Base-by-base conservation (phyloP, 2,329 filamentous ascomycete genomes). In the Pseudocercospora crystallina region DNA sequence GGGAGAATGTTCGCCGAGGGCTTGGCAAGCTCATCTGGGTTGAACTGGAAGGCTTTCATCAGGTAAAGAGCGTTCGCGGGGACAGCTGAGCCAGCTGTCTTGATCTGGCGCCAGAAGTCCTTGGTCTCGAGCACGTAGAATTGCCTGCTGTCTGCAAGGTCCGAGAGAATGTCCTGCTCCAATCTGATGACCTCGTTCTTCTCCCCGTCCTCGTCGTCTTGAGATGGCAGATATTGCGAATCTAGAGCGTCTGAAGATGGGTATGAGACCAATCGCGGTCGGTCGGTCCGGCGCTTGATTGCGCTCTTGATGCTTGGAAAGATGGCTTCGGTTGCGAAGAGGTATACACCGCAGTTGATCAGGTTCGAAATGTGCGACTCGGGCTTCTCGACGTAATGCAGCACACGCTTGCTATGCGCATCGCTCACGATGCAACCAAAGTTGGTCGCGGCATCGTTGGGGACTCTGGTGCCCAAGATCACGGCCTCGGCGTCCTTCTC, bases 21-120 rank as follows among this genome's bases (percentile, higher is more conserved):
- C 58, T 84, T 76, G 10, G 89, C 85, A 45, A 97, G 85, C 76
- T 96, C 92, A 46, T 84, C 79, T 34, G 89, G 90, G 61, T 84
- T 84, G 38, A 79, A 81, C 74, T 97, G 92, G 78, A 87, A 87
- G 14, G 94, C 92, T 77, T 96, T 90, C 70, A 95, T 90, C 47
- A 99, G 83, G 75, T 99, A 99, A 31, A 99, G 82, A 11, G 94
- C 94, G 67, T 97, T 97, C 57, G 94, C 94, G 12, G 94, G 94
- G 26, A 99, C 90, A 43, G 94, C 94, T 5, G 92, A 97, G 53
- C 94, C 94, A 53, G 94, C 94, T 1, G 94, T 96, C 82, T 99
- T 99, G 82, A 99, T 97, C 79, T 99, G 94, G 64, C 94, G 90
- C 94, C 94, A 99, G 74, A 99, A 99, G 72, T 97, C 94, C 77